A percentile compares a stretch with the other conserved stretches of the same genome.
These are phyloP conservation scores for Serpula lacrymans DNA, from an alignment of 768 basidiomycete species.

Conservation along the genomic window DNA sequence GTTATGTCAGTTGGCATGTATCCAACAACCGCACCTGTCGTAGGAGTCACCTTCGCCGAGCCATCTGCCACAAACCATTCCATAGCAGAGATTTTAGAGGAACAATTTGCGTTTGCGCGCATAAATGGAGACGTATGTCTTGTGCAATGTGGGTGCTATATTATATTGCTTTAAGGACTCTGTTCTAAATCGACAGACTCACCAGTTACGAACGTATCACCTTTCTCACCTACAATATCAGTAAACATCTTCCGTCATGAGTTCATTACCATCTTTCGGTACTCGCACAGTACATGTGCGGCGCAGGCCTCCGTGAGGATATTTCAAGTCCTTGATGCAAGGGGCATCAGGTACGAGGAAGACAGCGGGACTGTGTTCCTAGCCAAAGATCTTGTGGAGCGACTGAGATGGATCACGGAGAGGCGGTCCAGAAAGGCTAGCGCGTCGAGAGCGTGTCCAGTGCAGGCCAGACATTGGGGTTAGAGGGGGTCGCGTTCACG, in stretches of 20 bases:
- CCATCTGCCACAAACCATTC: constrained; percentile 13
- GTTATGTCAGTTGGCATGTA: too few species aligned
- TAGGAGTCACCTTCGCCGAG: constrained; percentile 20
- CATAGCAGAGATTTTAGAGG: constrained; percentile 4
- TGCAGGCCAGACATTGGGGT: constrained; percentile 6
- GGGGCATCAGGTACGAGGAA: constrained; percentile 50
- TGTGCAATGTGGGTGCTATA: constrained; percentile 20
- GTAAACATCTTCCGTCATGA: constrained; percentile 40
- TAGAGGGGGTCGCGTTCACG: too few species aligned
- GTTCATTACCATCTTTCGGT: constrained; percentile 63
- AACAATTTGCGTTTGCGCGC: constrained; percentile 37
- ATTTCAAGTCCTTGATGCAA: constrained; percentile 48
- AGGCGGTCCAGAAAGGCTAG: constrained; percentile 16
- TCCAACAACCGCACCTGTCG: too few species aligned
- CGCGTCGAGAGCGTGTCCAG: constrained; percentile 7
- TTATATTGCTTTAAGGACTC: not conserved
- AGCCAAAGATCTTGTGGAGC: constrained; percentile 39
- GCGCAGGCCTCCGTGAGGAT: constrained; percentile 39
- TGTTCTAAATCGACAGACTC: constrained; percentile 14
- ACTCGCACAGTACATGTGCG: constrained; percentile 44
- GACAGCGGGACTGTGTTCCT: constrained; percentile 59
- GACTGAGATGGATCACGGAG: constrained; percentile 25
- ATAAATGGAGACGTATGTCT: constrained; percentile 25
- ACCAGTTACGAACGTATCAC: not conserved
- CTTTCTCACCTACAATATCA: constrained; percentile 9